These are phyloP conservation scores for Taiozyma sp. DNA, from an alignment of 1,139 yeast species.

Conservation along the genomic window DNA sequence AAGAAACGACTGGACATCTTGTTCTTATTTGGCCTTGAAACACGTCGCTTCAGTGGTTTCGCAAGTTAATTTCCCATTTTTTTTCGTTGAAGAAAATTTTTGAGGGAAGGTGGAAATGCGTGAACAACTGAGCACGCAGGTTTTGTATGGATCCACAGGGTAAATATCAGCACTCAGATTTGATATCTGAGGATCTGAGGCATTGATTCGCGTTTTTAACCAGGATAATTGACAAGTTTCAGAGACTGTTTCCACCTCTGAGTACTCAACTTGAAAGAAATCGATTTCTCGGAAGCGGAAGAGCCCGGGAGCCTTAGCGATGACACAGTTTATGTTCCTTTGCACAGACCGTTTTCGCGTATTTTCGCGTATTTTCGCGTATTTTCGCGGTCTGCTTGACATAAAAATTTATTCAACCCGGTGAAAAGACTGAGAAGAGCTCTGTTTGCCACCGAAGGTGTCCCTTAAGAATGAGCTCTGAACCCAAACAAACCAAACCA, in stretches of 20 bases:
- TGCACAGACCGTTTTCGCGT: too few species aligned
- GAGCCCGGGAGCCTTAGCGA: too few species aligned
- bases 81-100: conserved; percentile 3
- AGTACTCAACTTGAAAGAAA: too few species aligned
- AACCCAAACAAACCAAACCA: conserved; percentile 8
- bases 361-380: too few species aligned
- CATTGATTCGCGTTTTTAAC: too few species aligned
- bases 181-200: too few species aligned
- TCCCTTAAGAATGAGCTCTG: neutral
- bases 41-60: neutral
- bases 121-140: neutral
- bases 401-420: neutral
- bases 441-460: neutral
- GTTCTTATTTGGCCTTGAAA: conserved; percentile 11
- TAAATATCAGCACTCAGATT: conserved; percentile 1
- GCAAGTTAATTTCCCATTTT: neutral
- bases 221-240: too few species aligned
- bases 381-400: neutral
- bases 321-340: too few species aligned
- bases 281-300: too few species aligned
- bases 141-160: neutral
- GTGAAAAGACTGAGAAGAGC: too few species aligned
- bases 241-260: too few species aligned
- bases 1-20: conserved; percentile 59
- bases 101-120: neutral